Base-by-base conservation (phyloP, 176 grass and related monocot species). In the Triticum turgidum region DNA sequence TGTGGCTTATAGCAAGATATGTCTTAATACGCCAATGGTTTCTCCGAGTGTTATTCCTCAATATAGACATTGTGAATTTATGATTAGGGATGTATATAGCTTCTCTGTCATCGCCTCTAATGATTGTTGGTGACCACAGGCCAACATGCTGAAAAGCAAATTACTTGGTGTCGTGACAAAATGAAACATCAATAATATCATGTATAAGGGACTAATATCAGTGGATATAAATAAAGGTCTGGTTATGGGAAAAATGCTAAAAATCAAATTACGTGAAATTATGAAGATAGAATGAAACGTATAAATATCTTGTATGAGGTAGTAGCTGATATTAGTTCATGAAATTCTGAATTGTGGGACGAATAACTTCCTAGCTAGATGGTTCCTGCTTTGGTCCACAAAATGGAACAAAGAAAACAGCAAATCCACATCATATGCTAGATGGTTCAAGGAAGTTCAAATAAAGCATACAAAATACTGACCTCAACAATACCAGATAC, bases 11-110 rank as follows among this genome's bases (percentile, higher is more conserved):
- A 82, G 94, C 94, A 83, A 99, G 90, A 89, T 96, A 91, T 17
- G 94, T 96, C 89, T 99, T 99, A 89, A 99, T 99, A 77, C 92
- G 90, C 97, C 97, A 99, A 83, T 99, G 97, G 58, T 80, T 94
- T 80, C 93, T 99, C 77, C 91, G 92, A 45, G 79, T 93, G 66
- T 96, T 90, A 86, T 96, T 99, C 87, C 97, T 94, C 70, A 96
- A 86, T 82, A 98, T 91, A 91, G 84, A 94, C 79, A 99, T 94
- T 38, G 94, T 99, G 77, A 96, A 99, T 86, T 99, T 99, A 79
- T 99, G 97, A 65, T 99, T 96, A 30, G 97, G 97, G 88, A 99
- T 87, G 86, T 99, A 93, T 80, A 99, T 88, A 64, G 97, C 97
- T 91, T 99, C 97, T 81, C 92, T 87, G 87, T 99, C 97, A 69